A percentile compares a stretch with the other conserved stretches of the same genome.
These are phyloP conservation scores for Theileria parva DNA, from an alignment of 169 alveolate species.

Conservation along the genomic window DNA sequence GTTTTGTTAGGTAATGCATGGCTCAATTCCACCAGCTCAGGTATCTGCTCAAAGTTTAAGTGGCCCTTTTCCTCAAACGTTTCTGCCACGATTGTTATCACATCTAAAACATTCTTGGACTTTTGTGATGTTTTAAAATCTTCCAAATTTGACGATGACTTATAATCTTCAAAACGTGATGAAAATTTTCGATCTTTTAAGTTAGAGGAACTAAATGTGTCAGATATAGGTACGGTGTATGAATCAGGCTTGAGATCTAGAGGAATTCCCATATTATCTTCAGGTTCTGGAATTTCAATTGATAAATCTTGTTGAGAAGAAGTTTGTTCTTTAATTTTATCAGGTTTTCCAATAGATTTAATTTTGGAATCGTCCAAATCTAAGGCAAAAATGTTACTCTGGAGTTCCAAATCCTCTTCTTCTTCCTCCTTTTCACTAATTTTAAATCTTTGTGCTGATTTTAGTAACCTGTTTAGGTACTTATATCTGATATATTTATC, in stretches of 20 bases:
- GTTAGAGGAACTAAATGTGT: not conserved
- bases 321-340: not conserved
- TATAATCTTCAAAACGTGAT: not conserved
- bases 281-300: not conserved
- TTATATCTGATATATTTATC: conserved; percentile 66
- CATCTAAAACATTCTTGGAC: conserved; percentile 28
- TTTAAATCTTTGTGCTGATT: conserved; percentile 23
- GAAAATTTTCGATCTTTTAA: not conserved
- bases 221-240: not conserved
- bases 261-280: conserved; percentile 1
- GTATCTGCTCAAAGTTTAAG: conserved; percentile 16
- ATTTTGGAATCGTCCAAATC: conserved; percentile 9
- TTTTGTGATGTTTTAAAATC: conserved; percentile 21
- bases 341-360: not conserved
- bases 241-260: not conserved
- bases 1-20: conserved; percentile 16
- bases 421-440: conserved; percentile 11
- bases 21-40: not conserved
- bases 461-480: conserved; percentile 39
- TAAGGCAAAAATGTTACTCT: conserved; percentile 1
- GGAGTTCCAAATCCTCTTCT: conserved; percentile 28
- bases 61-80: conserved; percentile 59
- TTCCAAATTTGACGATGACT: not conserved
- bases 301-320: not conserved
- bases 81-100: conserved; percentile 28